Base-by-base conservation (phyloP, 164 flowering plant species). In the Amborella trichopoda region DNA sequence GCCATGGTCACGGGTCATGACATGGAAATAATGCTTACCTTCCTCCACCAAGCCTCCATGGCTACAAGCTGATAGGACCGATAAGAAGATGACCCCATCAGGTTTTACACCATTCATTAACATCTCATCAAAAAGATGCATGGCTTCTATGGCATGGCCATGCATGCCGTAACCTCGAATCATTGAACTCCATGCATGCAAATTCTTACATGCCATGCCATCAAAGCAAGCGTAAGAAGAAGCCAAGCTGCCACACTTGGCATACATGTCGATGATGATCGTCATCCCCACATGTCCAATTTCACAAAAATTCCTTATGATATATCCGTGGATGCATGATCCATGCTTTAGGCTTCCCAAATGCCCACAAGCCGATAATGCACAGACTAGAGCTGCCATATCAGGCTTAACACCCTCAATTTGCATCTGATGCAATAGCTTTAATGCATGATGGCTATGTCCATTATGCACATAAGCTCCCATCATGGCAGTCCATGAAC, bases 401-500 rank as follows among this genome's bases (percentile, higher is more conserved):
- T 84, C 81, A 41, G 81, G 72, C 60, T 74, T 84, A 69, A 74
- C 74, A 43, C 66, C 73, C 21, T 69, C 59, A 19, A 48, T 23
- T 20, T 13, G 50, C 94, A 85, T 85, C 0, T 68, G 65, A 34
- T 63, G 55, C 40, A 78, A 85, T 23, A 75, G 47, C 53, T 47
- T 38, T 28, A 89, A 65, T 50, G 85, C 77, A 28, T 78, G 77
- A 40, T 23, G 12, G 86, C 91, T 80, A 69, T 73, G 27, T 2
- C 76, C 70, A 48, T 55, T 21, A 14, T 60, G 61, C 40, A 79
- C 74, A 71, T 76, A 70, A 55, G 80, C 84, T 50, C 78, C 71
- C 57, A 85, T 69, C 22, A 89, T 52, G n/a, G 95, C 75, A 72
- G 94, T 85, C 95, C 95, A 89, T 28, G 94, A 76, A 50, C 88